Evolutionary conservation across 2,329 filamentous ascomycete genomes (phyloP).

Genomic region (Sporothrix phasma): DNA sequence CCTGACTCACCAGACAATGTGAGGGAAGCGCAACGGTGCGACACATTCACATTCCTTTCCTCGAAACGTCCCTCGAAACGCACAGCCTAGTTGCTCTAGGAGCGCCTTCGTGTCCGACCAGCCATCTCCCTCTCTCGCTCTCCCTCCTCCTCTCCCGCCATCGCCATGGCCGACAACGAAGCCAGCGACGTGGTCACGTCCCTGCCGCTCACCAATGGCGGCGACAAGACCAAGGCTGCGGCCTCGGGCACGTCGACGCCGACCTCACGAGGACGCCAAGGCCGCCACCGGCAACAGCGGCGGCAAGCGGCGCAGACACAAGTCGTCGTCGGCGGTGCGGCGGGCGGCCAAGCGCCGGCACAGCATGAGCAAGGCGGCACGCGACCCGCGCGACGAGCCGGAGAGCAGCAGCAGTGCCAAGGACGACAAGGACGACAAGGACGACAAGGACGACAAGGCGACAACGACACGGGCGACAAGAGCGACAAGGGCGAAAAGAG

Average conservation of each 20-base stretch:
- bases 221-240: background rate
- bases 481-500: background rate
- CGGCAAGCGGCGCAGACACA: slow-evolving; percentile 22
- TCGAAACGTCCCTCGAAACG: background rate
- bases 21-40: background rate
- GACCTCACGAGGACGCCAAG: background rate
- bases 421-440: background rate
- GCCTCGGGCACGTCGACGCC: background rate
- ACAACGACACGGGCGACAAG: background rate
- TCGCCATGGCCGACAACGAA: slow-evolving; percentile 9
- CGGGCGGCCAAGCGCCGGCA: slow-evolving; percentile 10
- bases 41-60: background rate
- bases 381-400: slow-evolving; percentile 49
- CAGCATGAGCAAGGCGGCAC: slow-evolving; percentile 51
- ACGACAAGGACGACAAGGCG: no score
- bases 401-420: background rate
- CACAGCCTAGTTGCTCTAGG: background rate
- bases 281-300: background rate
- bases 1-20: background rate
- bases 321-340: background rate
- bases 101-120: background rate
- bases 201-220: background rate
- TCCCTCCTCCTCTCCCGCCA: background rate
- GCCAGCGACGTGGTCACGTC: background rate
- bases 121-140: background rate